phyloP scores from a whole-genome alignment of 371 early-diverging fungal species.

The Mortierella sp. region DNA sequence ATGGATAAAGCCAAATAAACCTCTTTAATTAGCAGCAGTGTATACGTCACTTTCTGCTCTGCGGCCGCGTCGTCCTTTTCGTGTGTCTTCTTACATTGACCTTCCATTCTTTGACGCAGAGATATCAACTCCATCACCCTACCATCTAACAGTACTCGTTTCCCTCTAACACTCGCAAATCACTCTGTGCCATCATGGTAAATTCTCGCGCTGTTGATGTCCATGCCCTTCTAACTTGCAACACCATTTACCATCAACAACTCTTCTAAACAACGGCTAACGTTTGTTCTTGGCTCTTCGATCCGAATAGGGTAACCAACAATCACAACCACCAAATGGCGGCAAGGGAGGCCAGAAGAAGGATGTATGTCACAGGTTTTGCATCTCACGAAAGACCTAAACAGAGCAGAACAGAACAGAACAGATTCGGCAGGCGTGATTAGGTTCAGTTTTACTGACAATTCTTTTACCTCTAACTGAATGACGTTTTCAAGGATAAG shows the following conservation, averaged over 20 bases:
- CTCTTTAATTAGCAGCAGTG: background rate
- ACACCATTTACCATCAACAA: no score
- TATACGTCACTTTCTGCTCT: background rate
- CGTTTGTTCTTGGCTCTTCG: background rate
- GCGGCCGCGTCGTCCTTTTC: background rate
- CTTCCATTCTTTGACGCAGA: background rate
- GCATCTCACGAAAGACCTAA: no score
- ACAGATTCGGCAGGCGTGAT: background rate
- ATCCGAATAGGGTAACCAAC: constrained; percentile 76
- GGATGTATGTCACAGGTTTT: constrained; percentile 57
- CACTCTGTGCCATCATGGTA: constrained; percentile 1
- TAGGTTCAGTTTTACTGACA: background rate
- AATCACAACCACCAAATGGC: constrained; percentile 74
- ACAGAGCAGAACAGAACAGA: no score
- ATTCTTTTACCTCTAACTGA: background rate
- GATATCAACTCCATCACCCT: background rate
- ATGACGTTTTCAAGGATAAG: no score
- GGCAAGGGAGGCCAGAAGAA: constrained; percentile 71
- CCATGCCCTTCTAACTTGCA: no score
- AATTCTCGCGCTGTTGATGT: background rate
- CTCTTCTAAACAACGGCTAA: constrained; percentile 1
- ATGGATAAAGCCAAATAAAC: background rate
- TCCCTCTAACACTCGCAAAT: background rate
- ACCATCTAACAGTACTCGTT: background rate
- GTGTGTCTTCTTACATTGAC: no score